Evolutionary conservation across 139 green algal genomes (phyloP), one percentile per base, ranked within the genome.

Genomic region (Edaphochlamys debaryana): DNA sequence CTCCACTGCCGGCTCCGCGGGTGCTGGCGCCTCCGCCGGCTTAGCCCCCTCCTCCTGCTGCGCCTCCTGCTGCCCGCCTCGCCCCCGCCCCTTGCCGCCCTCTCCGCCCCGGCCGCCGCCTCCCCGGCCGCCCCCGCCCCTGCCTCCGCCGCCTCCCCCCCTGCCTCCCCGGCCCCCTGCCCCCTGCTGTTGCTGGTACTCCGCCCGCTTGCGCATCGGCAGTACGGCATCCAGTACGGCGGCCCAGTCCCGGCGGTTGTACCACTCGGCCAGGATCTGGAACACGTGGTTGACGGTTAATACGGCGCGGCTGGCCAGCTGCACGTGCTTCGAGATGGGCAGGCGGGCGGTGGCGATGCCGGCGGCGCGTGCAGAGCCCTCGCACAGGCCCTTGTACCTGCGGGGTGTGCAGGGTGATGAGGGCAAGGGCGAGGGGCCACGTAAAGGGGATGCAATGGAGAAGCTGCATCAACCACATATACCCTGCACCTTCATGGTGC

Each of bases 281-380:
- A 97, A 97, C 69, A 96, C 92, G 69, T 98, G 95, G 88, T 98
- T 98, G 71, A 96, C 94, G 5, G 93, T 96, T 34, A 98, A 90
- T 42, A 91, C 89, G 32, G 77, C 72, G 36, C 89, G 91, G 30
- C 80, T 88, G 4, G 88, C 70, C 60, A 97, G 89, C 77, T 92
- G 76, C 23, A 96, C 70, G 69, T 95, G 87, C 11, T 91, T 74
- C 2, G 79, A 60, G 45, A 98, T 96, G 34, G 95, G 95, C 82
- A 98, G 88, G 38, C 90, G 86, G 17, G 94, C 95, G 15, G 93
- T 95, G 37, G 87, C 64, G 9, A 98, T 94, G 50, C 93, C 94
- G 54, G 93, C 90, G 40, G 72, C 79, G 20, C 87, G 23, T 1
- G 93, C 93, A 50, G 87, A 87, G 22, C 86, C 77, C 32, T 79